Percentiles rank a stretch among this genome's conserved stretches.
These are phyloP conservation scores for Amanita pseudoporphyria DNA, from an alignment of 768 basidiomycete genomes.

Conservation along the genomic window DNA sequence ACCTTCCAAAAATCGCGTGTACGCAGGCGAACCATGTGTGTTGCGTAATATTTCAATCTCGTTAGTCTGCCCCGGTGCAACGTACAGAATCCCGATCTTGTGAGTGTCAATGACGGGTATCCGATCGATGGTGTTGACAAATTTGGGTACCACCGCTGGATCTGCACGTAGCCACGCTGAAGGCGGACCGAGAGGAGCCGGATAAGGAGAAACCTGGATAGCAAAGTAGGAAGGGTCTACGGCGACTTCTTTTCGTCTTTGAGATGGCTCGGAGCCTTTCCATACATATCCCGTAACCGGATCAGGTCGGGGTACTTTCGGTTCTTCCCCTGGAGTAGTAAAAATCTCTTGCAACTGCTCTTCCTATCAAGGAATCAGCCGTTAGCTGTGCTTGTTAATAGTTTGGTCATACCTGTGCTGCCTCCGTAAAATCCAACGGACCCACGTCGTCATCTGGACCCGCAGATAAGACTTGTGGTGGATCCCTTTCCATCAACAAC, in stretches of 20 bases:
- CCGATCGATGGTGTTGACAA: conserved; percentile 63
- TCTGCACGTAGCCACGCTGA: conserved; percentile 40
- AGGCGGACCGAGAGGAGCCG: conserved; percentile 29
- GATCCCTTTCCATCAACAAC: conserved; percentile 60
- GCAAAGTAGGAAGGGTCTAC: conserved; percentile 82
- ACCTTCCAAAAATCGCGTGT: conserved; percentile 89
- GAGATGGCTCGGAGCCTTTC: conserved; percentile 80
- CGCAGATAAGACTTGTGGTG: conserved; percentile 22
- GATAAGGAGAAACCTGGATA: conserved; percentile 73
- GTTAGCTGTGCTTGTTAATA: conserved; percentile 1
- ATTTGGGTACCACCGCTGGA: conserved; percentile 42
- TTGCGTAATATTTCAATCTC: conserved; percentile 87
- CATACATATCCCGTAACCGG: conserved; percentile 83
- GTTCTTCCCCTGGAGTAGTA: conserved; percentile 10
- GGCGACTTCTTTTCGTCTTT: conserved; percentile 76
- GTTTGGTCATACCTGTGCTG: conserved; percentile 11
- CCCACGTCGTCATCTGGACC: conserved; percentile 16
- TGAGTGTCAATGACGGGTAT: conserved; percentile 96
- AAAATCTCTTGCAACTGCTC: conserved; percentile 19
- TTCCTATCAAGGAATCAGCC: conserved; percentile 13
- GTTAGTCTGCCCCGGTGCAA: conserved; percentile 79
- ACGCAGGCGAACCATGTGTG: conserved; percentile 88
- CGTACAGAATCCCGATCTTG: conserved; percentile 94
- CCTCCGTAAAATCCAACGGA: conserved; percentile 9
- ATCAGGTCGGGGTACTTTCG: conserved; percentile 39